Conservation (phyloP, 805 yeast genomes). For the Wickerhamiella domercqiae region DNA sequence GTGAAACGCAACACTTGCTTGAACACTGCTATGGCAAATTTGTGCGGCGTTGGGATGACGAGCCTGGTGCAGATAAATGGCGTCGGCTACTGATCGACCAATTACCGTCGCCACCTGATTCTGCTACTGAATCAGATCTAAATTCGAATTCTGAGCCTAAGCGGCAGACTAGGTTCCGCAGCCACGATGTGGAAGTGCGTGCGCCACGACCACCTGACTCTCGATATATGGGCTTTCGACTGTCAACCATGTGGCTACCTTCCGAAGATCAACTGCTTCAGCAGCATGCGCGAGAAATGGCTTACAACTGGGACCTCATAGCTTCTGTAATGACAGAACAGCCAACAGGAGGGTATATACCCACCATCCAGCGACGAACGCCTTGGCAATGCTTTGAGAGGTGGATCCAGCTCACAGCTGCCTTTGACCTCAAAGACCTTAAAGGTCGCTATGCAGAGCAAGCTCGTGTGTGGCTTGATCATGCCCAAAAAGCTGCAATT, state of each 20-base stretch:
- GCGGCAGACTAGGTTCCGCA: constrained; percentile 1
- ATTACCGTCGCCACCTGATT: neutral
- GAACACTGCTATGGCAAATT: neutral
- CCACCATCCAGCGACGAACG: constrained; percentile 87
- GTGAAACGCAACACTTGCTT: neutral
- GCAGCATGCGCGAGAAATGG: constrained; percentile 67
- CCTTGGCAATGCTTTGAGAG: constrained; percentile 99
- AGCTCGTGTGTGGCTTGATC: constrained; percentile 86
- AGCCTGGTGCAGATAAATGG: neutral
- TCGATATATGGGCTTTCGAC: constrained; percentile 62
- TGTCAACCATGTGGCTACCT: constrained; percentile 94
- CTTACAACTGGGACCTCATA: constrained; percentile 87
- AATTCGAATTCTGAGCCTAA: neutral
- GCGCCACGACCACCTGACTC: constrained; percentile 89
- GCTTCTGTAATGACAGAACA: constrained; percentile 61
- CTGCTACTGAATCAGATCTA: no score
- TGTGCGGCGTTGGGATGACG: neutral
- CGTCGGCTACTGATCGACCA: neutral
- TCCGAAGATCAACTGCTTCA: constrained; percentile 75
- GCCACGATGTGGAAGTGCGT: constrained; percentile 29
- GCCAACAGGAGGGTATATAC: constrained; percentile 54
- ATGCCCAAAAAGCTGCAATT: constrained; percentile 44
- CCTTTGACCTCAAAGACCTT: constrained; percentile 73
- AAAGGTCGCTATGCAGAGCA: constrained; percentile 69
- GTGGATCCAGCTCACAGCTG: constrained; percentile 81